These are phyloP conservation scores for Eucalyptus virginea DNA, from an alignment of 345 rosid genomes.

Conservation along the genomic window DNA sequence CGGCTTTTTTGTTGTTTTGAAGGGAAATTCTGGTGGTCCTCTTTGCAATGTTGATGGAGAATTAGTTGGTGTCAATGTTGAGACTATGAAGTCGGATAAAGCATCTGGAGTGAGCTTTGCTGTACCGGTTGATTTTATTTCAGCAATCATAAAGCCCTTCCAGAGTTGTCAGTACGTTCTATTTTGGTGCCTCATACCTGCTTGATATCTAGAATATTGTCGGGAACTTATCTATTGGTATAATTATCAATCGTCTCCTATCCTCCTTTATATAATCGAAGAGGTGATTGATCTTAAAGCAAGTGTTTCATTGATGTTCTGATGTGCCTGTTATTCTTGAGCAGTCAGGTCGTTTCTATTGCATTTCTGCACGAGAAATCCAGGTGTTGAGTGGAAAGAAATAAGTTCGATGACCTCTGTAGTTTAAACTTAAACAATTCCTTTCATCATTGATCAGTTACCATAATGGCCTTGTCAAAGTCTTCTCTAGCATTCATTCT, in stretches of 20 bases:
- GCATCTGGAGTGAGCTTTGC: slow-evolving; percentile 82
- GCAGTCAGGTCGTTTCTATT: background rate
- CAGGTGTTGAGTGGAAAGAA: background rate
- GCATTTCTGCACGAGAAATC: background rate
- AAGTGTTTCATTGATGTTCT: background rate
- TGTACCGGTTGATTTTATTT: slow-evolving; percentile 47
- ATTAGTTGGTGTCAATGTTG: slow-evolving; percentile 71
- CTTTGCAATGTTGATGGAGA: slow-evolving; percentile 86
- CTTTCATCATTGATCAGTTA: background rate
- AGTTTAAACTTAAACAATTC: background rate
- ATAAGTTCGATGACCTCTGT: background rate
- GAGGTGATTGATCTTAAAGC: background rate
- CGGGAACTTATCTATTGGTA: background rate
- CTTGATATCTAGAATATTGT: background rate
- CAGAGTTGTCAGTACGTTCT: background rate
- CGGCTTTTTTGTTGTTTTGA: background rate
- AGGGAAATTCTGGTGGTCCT: slow-evolving; percentile 98
- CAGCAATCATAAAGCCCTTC: background rate
- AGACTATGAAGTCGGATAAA: slow-evolving; percentile 42
- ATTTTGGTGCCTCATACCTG: background rate
- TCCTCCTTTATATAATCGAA: background rate
- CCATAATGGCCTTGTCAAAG: background rate
- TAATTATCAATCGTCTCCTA: background rate
- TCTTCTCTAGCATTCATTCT: background rate
- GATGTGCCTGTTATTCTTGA: background rate